Conservation (phyloP, 345 rosid genomes). For the Hibiscus tridactylites region DNA sequence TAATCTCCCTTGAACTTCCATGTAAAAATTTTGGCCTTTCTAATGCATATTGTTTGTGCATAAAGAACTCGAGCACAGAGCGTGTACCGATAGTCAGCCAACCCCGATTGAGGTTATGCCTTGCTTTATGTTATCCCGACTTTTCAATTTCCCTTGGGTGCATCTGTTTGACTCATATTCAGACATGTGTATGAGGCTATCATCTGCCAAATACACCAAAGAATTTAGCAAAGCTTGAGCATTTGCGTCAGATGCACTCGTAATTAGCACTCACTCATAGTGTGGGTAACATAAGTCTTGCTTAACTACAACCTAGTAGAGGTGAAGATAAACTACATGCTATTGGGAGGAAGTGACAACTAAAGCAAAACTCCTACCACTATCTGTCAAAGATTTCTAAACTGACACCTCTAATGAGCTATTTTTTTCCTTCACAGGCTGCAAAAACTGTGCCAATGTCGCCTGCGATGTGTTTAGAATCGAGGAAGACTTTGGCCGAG, state of each 20-base stretch:
- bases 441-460: slow-evolving; percentile 89
- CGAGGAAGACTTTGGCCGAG: slow-evolving; percentile 96
- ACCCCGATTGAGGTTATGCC: neutral
- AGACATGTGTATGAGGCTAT: neutral
- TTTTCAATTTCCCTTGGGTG: neutral
- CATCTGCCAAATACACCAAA: neutral
- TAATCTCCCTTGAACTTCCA: neutral
- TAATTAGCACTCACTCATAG: neutral
- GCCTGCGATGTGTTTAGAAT: slow-evolving; percentile 61
- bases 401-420: neutral
- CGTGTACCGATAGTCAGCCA: no score
- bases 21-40: neutral
- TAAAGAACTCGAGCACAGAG: neutral
- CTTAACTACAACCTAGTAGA: neutral
- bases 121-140: neutral
- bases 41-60: neutral
- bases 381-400: neutral
- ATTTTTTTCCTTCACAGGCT: slow-evolving; percentile 38
- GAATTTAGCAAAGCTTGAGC: neutral
- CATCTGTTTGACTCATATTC: neutral
- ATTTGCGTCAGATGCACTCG: neutral
- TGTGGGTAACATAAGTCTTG: neutral
- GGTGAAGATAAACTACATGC: neutral
- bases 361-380: neutral
- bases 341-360: neutral